These are phyloP conservation scores for Cnidoscolus chayamansa DNA, from an alignment of 441 rosid genomes.

Conservation along the genomic window DNA sequence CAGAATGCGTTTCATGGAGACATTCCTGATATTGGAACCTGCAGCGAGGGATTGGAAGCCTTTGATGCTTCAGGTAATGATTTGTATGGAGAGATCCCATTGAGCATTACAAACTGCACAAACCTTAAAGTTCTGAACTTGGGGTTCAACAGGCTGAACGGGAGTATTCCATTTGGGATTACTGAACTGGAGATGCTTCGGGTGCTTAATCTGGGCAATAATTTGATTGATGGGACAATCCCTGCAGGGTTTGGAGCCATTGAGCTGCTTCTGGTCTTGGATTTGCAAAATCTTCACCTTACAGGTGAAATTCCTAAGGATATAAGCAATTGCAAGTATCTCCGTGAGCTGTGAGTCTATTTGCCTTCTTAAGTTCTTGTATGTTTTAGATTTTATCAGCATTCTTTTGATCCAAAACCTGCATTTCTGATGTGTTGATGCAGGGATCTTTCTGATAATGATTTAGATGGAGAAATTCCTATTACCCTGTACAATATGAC, in stretches of 20 bases:
- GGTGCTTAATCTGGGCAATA: conserved; percentile 68
- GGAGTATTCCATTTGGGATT: conserved; percentile 56
- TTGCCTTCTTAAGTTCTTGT: conserved; percentile 10
- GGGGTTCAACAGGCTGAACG: conserved; percentile 67
- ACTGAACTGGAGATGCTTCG: conserved; percentile 49
- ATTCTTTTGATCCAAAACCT: conserved; percentile 27
- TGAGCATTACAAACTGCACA: conserved; percentile 55
- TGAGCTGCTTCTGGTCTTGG: conserved; percentile 64
- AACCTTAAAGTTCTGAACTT: conserved; percentile 70
- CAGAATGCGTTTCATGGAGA: conserved; percentile 62
- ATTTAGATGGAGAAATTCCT: conserved; percentile 65
- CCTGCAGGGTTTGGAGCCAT: conserved; percentile 59
- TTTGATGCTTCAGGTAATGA: conserved; percentile 74
- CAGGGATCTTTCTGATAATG: conserved; percentile 91
- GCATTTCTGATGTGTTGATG: conserved; percentile 29
- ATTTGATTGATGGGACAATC: conserved; percentile 57
- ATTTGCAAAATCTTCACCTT: conserved; percentile 72
- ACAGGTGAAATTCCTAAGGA: conserved; percentile 56
- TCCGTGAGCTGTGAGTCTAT: conserved; percentile 75
- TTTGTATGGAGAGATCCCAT: conserved; percentile 57
- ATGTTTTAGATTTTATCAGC: conserved; percentile 18
- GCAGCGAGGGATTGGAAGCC: conserved; percentile 54
- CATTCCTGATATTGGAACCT: conserved; percentile 52
- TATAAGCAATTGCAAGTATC: conserved; percentile 65
- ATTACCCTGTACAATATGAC: conserved; percentile 57